Base-by-base conservation (phyloP, 2,329 filamentous ascomycete genomes). In the Cadophora luteo-olivacea region DNA sequence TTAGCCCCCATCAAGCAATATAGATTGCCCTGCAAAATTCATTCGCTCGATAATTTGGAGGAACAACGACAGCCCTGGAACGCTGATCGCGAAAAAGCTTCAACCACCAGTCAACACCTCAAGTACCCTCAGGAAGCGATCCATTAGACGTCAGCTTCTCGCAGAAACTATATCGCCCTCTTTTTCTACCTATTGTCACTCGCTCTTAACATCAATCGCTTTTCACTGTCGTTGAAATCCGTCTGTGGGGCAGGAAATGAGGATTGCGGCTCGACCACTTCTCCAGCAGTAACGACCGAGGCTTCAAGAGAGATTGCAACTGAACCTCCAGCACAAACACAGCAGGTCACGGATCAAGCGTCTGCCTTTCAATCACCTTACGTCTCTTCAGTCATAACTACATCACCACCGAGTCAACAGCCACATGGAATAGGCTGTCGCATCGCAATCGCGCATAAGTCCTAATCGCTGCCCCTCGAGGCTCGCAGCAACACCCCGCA, bases 401-500 rank as follows among this genome's bases (percentile, higher is more conserved):
- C n/a, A n/a, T 32, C 48, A 36, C 2, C 54, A 61, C 55, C 57
- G 49, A 64, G 33, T 51, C 16, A n/a, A 52, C 33, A 68, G 62
- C 65, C 63, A 70, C 58, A 70, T 70, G 69, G 67, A 69, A 54
- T 69, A 48, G 69, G 67, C 63, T 63, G 57, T 49, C 61, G 48
- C 48, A 64, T 61, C 66, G 66, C 63, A 60, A 57, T 41, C 14
- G 48, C 36, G 64, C 66, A 55, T 45, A 41, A 22, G 49, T 38
- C 32, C 16, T n/a, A 54, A 16, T 32, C 29, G n/a, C 48, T 54
- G 25, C 63, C 54, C 32, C 55, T 69, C 68, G 64, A 65, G 51
- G 61, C 41, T 66, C 16, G 25, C 38, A 54, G 61, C 61, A 33
- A 45, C 61, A 65, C 69, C 64, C 54, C 69, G 62, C 67, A 57